These are phyloP conservation scores for Dryas alaskensis DNA, from an alignment of 306 rosid species.

Conservation along the genomic window DNA sequence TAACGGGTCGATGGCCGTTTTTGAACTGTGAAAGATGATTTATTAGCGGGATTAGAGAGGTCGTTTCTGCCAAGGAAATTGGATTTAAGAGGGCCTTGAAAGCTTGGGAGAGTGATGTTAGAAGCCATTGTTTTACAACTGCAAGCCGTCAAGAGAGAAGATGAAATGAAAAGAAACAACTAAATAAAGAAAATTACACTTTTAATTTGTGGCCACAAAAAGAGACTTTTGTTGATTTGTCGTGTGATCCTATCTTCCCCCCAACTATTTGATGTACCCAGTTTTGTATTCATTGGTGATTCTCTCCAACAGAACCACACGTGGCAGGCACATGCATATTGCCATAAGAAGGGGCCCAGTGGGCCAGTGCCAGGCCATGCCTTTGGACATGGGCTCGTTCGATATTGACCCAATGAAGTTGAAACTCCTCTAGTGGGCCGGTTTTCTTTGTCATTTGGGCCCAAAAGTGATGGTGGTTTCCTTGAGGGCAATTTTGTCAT, in stretches of 20 bases:
- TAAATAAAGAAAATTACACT: too few relatives aligned
- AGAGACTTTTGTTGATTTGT: background rate
- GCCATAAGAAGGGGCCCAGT: background rate
- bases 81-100: conserved; percentile 46
- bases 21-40: conserved; percentile 28
- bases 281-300: background rate
- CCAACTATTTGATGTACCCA: background rate
- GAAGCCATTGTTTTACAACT: conserved; percentile 47
- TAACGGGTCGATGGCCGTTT: conserved; percentile 19
- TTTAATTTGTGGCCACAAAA: background rate
- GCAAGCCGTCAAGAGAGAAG: background rate
- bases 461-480: background rate
- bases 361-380: too few relatives aligned
- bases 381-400: too few relatives aligned
- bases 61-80: conserved; percentile 53
- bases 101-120: conserved; percentile 41
- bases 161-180: background rate
- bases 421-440: too few relatives aligned
- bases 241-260: conserved; percentile 12
- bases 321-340: background rate
- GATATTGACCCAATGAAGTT: too few relatives aligned
- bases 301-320: too few relatives aligned
- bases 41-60: conserved; percentile 31
- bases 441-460: background rate
- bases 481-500: background rate